These are phyloP conservation scores for Bruguiera sexangula DNA, from an alignment of 345 rosid species.

Conservation along the genomic window DNA sequence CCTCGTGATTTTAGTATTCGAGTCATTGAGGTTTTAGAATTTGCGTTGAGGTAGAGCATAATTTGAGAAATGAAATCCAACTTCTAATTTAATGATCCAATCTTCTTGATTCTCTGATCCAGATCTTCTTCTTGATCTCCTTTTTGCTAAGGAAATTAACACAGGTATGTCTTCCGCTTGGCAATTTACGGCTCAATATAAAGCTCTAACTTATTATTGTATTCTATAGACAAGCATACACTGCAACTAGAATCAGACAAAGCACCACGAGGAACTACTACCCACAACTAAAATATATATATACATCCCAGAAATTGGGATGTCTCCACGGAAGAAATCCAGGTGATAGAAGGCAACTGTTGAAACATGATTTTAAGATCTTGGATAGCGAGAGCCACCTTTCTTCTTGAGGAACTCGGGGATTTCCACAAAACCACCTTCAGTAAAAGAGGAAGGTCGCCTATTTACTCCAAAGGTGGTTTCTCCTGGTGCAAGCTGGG, in stretches of 20 bases:
- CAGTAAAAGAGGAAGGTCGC: conserved; percentile 59
- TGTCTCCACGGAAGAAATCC: no score
- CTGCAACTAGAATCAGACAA: background rate
- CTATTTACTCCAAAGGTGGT: conserved; percentile 46
- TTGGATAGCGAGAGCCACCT: conserved; percentile 85
- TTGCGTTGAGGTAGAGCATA: conserved; percentile 10
- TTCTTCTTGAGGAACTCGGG: conserved; percentile 95
- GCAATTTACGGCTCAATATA: background rate
- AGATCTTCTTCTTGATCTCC: background rate
- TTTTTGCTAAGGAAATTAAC: background rate
- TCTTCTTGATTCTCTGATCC: background rate
- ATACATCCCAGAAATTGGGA: background rate
- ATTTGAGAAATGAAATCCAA: no score
- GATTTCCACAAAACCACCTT: conserved; percentile 74
- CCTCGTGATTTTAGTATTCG: background rate
- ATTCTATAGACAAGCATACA: background rate
- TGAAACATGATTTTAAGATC: conserved; percentile 38
- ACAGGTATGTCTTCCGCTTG: background rate
- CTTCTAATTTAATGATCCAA: no score
- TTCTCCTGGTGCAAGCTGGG: conserved; percentile 55
- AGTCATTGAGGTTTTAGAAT: conserved; percentile 5
- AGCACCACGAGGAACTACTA: background rate
- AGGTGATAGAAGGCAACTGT: background rate
- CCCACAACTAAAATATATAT: background rate
- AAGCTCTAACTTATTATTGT: background rate